Base-by-base conservation (phyloP, 495 filamentous ascomycete species). In the Penicillium nucicola region DNA sequence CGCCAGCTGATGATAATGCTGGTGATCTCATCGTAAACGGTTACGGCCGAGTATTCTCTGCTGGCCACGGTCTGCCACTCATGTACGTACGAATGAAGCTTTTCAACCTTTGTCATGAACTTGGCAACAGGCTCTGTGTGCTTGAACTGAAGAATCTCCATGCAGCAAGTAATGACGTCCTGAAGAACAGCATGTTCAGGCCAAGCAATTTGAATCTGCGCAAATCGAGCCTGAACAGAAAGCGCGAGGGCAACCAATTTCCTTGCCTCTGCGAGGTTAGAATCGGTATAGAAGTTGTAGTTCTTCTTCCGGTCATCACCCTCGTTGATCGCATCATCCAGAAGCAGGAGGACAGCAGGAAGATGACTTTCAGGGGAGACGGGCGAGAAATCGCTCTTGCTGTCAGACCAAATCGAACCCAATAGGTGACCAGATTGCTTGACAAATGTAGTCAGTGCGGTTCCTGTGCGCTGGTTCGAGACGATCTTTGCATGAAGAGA, bases 1-100 rank as follows among this genome's bases (percentile, higher is more conserved):
- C 95, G 81, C 95, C 95, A 99, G 56, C 75, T 78, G 39, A 97
- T 82, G 42, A 92, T 86, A 39, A 87, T 71, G 39, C 76, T 76
- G 1, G 90, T 92, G 13, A 97, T 72, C 28, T 82, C 78, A 42
- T 92, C 84, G 50, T 88, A 95, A 11, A 89, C 66, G 7, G 74
- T 61, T 0, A 76, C 71, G 5, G 83, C 87, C 14, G 85, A 86
- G 60, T 87, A 90, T 40, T 85, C 84, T 55, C 80, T 79, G 68
- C 89, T 93, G 7, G 92, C 89, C 62, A 95, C 89, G 5, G 84
- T 75, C 66, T 97, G 90, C 95, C 95, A 99, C 68, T 97, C 89
- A 55, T 95, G 84, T 12, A 99, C 76, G 46, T 82, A 81, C 0
- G 71, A 77, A 64, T 97, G 86, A 6, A 99, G 74, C 42, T 88